Conservation (phyloP, 2,329 filamentous ascomycete genomes). For the Colletotrichum cordylinicola region DNA sequence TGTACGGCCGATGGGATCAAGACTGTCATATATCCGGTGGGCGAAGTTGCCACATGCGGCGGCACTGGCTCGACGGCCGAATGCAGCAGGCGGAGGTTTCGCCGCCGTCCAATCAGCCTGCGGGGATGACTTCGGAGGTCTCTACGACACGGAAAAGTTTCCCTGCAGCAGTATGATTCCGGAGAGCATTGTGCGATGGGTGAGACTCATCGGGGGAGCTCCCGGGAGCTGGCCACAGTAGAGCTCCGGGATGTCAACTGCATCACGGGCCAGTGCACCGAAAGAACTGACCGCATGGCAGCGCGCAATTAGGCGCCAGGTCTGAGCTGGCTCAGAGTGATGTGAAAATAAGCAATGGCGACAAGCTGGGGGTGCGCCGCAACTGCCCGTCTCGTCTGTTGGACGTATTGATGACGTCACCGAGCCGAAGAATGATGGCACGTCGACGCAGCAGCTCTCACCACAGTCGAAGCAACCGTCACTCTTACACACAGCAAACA, state of each 20-base stretch:
- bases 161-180: not conserved
- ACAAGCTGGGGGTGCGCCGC: not conserved
- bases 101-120: not conserved
- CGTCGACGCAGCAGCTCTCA: not conserved
- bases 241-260: not conserved
- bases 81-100: not conserved
- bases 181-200: not conserved
- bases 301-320: not conserved
- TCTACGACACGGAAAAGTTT: not conserved
- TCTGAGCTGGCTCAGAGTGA: not conserved
- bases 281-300: not conserved
- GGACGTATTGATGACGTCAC: conserved; percentile 19
- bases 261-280: not conserved
- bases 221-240: not conserved
- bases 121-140: not conserved
- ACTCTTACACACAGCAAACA: not conserved
- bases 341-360: not conserved
- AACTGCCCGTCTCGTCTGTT: not conserved
- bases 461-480: not conserved
- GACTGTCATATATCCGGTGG: not conserved
- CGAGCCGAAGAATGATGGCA: not conserved
- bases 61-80: not conserved
- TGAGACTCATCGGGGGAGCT: not conserved
- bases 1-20: not conserved
- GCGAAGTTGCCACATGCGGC: not conserved